Percentiles rank a stretch among this genome's conserved stretches.
These are phyloP conservation scores for Colletotrichum sp. DNA, from an alignment of 2,329 filamentous ascomycete genomes.

Conservation along the genomic window DNA sequence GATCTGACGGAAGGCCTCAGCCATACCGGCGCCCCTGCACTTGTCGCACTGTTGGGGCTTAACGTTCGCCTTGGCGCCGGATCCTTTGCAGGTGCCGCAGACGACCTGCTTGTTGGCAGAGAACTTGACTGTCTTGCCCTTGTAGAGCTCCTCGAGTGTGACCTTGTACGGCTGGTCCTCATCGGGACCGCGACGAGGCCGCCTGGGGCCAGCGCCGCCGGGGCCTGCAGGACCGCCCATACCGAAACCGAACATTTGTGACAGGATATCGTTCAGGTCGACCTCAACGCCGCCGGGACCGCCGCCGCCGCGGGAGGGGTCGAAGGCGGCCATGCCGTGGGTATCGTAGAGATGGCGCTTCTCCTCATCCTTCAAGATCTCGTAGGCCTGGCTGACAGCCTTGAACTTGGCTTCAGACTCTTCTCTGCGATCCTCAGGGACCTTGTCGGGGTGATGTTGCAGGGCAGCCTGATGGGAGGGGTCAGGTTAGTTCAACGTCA, in stretches of 20 bases:
- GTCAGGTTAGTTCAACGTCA: constrained; percentile 11
- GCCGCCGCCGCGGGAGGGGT: constrained; percentile 68
- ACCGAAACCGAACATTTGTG: constrained; percentile 88
- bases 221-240: constrained; percentile 52
- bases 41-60: constrained; percentile 82
- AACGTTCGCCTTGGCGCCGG: constrained; percentile 88
- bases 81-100: constrained; percentile 85
- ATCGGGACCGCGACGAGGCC: constrained; percentile 74
- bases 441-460: constrained; percentile 93
- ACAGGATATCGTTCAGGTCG: constrained; percentile 90
- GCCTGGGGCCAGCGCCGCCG: constrained; percentile 58
- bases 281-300: constrained; percentile 69
- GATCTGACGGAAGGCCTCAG: constrained; percentile 79
- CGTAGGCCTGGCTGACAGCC: constrained; percentile 89
- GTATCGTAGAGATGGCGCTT: constrained; percentile 91
- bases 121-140: constrained; percentile 98
- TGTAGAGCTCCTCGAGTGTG: constrained; percentile 93
- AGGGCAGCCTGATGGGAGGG: constrained; percentile 70
- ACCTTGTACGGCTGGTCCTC: constrained; percentile 94
- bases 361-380: constrained; percentile 95
- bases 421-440: constrained; percentile 81
- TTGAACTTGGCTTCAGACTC: constrained; percentile 94
- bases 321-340: constrained; percentile 95
- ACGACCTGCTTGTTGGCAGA: constrained; percentile 93
- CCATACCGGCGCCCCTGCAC: constrained; percentile 81